A percentile compares a stretch with the other conserved stretches of the same genome.
Evolutionary conservation across 768 basidiomycete species (phyloP).

Genomic region (Kwoniella dejecticola): DNA sequence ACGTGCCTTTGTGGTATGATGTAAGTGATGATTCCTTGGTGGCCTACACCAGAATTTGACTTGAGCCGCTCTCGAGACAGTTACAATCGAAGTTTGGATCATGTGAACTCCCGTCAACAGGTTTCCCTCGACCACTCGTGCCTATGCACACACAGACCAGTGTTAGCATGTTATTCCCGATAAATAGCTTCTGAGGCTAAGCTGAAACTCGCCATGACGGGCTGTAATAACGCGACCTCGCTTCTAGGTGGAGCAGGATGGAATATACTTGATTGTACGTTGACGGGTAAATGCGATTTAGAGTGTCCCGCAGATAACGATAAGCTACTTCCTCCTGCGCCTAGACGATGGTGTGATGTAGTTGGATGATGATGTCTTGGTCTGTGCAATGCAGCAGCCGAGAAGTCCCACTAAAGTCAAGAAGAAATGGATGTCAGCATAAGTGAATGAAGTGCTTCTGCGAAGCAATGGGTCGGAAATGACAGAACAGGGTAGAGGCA

Average conservation of each 20-base stretch:
- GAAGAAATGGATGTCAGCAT: neutral
- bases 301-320: conserved; percentile 66
- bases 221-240: conserved; percentile 86
- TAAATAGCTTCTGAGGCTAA: neutral
- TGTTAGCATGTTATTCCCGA: neutral
- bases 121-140: conserved; percentile 79
- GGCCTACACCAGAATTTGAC: conserved; percentile 72
- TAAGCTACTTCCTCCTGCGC: conserved; percentile 70
- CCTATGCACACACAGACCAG: conserved; percentile 57
- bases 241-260: conserved; percentile 89
- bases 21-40: neutral
- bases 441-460: too few species aligned
- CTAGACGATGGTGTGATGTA: conserved; percentile 66
- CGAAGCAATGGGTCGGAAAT: too few species aligned
- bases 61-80: conserved; percentile 72
- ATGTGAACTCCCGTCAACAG: conserved; percentile 74
- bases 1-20: neutral
- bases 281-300: conserved; percentile 59
- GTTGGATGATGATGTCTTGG: conserved; percentile 64
- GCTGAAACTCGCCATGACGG: conserved; percentile 69
- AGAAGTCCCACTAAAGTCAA: conserved; percentile 81
- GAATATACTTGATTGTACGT: conserved; percentile 60
- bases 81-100: conserved; percentile 75
- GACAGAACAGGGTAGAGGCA: too few species aligned
- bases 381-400: conserved; percentile 82